Conservation (phyloP, 2,329 filamentous ascomycete species). For the Blastomyces percursus region DNA sequence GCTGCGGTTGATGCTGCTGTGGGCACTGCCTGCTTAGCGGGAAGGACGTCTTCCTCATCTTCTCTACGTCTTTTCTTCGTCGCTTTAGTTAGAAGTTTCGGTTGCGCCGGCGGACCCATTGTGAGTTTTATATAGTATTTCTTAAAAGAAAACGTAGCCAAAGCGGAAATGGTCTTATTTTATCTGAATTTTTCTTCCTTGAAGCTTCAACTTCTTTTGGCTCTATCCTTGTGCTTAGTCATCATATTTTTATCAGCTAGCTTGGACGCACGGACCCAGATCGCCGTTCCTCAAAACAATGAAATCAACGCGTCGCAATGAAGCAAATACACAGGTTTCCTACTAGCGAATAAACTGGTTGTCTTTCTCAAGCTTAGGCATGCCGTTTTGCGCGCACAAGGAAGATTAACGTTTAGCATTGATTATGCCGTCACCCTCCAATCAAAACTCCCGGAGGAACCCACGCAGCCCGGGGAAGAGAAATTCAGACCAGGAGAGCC, state of each 20-base stretch:
- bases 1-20: not conserved
- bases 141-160: not conserved
- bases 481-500: conserved; percentile 3
- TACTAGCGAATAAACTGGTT: not conserved
- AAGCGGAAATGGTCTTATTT: not conserved
- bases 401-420: not conserved
- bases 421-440: not conserved
- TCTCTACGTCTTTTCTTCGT: conserved; percentile 10
- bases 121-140: not conserved
- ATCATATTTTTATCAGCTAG: not conserved
- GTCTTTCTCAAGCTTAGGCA: not conserved
- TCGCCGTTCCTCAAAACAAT: not conserved
- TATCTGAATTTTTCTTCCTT: not conserved
- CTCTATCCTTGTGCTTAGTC: not conserved
- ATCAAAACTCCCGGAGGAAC: not conserved
- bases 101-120: not conserved
- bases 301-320: conserved; percentile 1
- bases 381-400: not conserved
- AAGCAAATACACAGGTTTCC: not conserved
- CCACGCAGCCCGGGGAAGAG: not conserved
- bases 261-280: not conserved
- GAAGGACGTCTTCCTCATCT: conserved; percentile 18
- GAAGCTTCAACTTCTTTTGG: not conserved
- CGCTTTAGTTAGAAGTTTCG: not conserved
- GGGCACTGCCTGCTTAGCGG: not conserved